A percentile compares a stretch with the other conserved stretches of the same genome.
phyloP scores from a whole-genome alignment of 169 alveolate species.

The Cryptosporidium andersoni region DNA sequence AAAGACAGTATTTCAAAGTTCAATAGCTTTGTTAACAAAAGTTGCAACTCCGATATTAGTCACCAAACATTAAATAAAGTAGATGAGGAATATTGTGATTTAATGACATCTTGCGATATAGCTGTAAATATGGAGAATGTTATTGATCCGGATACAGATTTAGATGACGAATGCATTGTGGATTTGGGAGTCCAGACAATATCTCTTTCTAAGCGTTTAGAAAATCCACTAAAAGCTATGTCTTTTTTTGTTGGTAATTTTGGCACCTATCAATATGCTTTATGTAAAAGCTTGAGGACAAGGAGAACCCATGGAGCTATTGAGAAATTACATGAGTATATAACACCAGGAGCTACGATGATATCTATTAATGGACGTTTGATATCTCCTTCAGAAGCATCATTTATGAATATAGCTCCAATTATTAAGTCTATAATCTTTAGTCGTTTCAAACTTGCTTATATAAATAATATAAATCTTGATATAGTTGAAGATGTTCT shows the following conservation, averaged over 20 bases:
- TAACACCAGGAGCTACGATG: conserved; percentile 45
- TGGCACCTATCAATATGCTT: conserved; percentile 49
- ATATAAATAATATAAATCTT: not conserved
- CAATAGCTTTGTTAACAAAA: not conserved
- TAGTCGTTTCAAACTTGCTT: conserved; percentile 6
- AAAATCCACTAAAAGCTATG: conserved; percentile 32
- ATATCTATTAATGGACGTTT: conserved; percentile 36
- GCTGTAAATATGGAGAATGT: conserved; percentile 68
- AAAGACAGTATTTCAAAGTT: not conserved
- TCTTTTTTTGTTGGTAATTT: conserved; percentile 35
- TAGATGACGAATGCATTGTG: conserved; percentile 32
- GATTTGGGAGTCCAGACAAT: conserved; percentile 35
- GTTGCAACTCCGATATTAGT: not conserved
- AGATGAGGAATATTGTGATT: conserved; percentile 30
- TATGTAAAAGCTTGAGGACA: conserved; percentile 28
- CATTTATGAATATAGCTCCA: conserved; percentile 25
- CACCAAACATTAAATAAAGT: conserved; percentile 1
- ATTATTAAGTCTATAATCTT: conserved; percentile 18
- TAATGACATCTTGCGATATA: conserved; percentile 21
- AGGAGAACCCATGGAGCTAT: not conserved
- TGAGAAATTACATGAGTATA: conserved; percentile 2
- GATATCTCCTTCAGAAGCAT: conserved; percentile 40
- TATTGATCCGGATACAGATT: conserved; percentile 11
- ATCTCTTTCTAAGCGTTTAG: conserved; percentile 50
- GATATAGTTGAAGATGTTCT: conserved; percentile 9